These are phyloP conservation scores for Mycena vitilis DNA, from an alignment of 768 basidiomycete genomes.

Conservation along the genomic window DNA sequence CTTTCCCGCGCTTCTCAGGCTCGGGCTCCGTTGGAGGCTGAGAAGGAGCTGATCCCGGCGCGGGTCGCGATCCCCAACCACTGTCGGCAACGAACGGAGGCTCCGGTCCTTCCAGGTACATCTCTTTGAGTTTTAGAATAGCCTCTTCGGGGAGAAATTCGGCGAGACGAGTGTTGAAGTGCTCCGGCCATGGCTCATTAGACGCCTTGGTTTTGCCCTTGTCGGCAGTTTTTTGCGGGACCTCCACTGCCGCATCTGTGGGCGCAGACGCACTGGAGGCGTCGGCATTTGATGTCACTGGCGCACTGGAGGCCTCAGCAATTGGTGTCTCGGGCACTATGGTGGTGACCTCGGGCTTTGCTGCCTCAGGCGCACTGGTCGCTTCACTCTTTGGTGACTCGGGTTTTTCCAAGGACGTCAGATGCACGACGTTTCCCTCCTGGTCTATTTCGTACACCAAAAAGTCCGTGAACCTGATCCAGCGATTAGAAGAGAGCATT, in stretches of 20 bases:
- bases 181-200: slow-evolving; percentile 74
- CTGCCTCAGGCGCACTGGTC: slow-evolving; percentile 47
- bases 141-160: slow-evolving; percentile 73
- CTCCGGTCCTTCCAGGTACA: slow-evolving; percentile 85
- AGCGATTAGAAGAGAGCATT: slow-evolving; percentile 5
- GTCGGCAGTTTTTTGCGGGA: slow-evolving; percentile 7
- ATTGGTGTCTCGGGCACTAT: slow-evolving; percentile 64
- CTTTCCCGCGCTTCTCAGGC: slow-evolving; percentile 46
- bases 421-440: slow-evolving; percentile 81
- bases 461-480: slow-evolving; percentile 92
- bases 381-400: slow-evolving; percentile 60
- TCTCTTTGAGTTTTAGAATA: slow-evolving; percentile 72
- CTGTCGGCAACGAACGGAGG: slow-evolving; percentile 78
- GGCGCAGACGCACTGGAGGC: slow-evolving; percentile 35
- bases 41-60: slow-evolving; percentile 33
- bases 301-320: slow-evolving; percentile 52
- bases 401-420: slow-evolving; percentile 84
- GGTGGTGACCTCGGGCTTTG: slow-evolving; percentile 52
- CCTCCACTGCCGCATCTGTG: slow-evolving; percentile 31
- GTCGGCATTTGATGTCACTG: slow-evolving; percentile 64
- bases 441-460: slow-evolving; percentile 92
- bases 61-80: slow-evolving; percentile 74
- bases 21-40: slow-evolving; percentile 40
- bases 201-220: slow-evolving; percentile 36
- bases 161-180: slow-evolving; percentile 64